Conservation (phyloP, 805 yeast genomes). For the Candida multigemmis region DNA sequence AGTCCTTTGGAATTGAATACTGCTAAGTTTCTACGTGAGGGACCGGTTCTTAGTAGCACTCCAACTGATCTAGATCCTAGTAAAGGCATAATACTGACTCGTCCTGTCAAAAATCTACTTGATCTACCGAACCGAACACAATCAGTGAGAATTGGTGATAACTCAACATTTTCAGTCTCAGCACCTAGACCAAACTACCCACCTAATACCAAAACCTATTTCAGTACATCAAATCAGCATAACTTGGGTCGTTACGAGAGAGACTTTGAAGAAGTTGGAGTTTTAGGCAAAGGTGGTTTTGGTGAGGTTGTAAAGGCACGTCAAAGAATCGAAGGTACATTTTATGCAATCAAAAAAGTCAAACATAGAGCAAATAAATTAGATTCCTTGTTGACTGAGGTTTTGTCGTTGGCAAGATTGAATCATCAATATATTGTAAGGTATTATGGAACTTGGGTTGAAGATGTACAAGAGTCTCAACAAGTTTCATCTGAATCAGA, state of each 20-base stretch:
- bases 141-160: too few species aligned
- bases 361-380: constrained; percentile 74
- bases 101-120: too few species aligned
- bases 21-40: constrained; percentile 70
- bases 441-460: constrained; percentile 96
- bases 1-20: constrained; percentile 82
- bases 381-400: constrained; percentile 80
- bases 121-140: too few species aligned
- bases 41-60: constrained; percentile 37
- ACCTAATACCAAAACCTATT: too few species aligned
- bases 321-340: constrained; percentile 86
- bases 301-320: constrained; percentile 98
- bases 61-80: too few species aligned
- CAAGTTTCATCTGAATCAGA: constrained; percentile 13
- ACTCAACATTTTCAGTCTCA: too few species aligned
- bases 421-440: constrained; percentile 95
- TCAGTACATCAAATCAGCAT: too few species aligned
- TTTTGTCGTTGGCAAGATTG: constrained; percentile 79
- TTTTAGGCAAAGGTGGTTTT: constrained; percentile 89
- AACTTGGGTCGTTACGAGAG: constrained; percentile 79
- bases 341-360: constrained; percentile 89
- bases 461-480: constrained; percentile 41
- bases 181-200: too few species aligned
- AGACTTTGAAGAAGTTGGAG: constrained; percentile 92
- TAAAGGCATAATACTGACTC: too few species aligned